These are phyloP conservation scores for Trichoderma atrobrunneum DNA, from an alignment of 2,329 filamentous ascomycete species.

Conservation along the genomic window DNA sequence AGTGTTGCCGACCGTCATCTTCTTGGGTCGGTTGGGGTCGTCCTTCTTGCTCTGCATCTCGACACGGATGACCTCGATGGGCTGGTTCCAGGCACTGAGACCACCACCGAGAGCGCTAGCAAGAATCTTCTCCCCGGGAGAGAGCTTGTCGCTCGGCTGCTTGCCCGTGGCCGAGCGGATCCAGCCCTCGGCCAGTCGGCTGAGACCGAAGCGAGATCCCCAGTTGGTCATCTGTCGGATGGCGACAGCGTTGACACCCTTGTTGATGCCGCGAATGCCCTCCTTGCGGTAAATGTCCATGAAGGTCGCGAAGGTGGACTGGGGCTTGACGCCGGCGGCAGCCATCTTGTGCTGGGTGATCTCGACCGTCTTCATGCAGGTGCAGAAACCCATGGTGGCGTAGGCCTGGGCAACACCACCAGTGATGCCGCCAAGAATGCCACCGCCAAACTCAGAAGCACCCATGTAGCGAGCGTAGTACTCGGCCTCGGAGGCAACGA, in stretches of 20 bases:
- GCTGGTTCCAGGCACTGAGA: slow-evolving; percentile 97
- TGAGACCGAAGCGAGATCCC: slow-evolving; percentile 93
- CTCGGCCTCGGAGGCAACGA: slow-evolving; percentile 97
- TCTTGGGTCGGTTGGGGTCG: slow-evolving; percentile 97
- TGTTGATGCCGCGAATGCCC: slow-evolving; percentile 94
- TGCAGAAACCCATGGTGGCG: slow-evolving; percentile 99
- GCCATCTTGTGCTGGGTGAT: slow-evolving; percentile 98
- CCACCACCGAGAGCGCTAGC: slow-evolving; percentile 88
- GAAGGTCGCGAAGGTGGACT: slow-evolving; percentile 91
- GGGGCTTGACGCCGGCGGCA: slow-evolving; percentile 75
- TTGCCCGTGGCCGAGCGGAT: slow-evolving; percentile 80
- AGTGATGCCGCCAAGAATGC: slow-evolving; percentile 86
- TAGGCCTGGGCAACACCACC: slow-evolving; percentile 98
- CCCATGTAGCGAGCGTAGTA: slow-evolving; percentile 84
- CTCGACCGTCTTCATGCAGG: slow-evolving; percentile 99
- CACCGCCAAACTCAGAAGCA: slow-evolving; percentile 80
- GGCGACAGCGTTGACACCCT: slow-evolving; percentile 96
- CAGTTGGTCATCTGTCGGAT: slow-evolving; percentile 99
- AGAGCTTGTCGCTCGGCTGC: slow-evolving; percentile 73
- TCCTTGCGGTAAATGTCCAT: slow-evolving; percentile 95
- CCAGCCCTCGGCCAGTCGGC: slow-evolving; percentile 82
- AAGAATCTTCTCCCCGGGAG: slow-evolving; percentile 79
- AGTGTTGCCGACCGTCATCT: slow-evolving; percentile 92
- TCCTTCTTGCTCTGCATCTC: slow-evolving; percentile 99
- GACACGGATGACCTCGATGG: slow-evolving; percentile 98